Evolutionary conservation across 768 basidiomycete species (phyloP), one percentile per base, ranked within the genome.

Genomic region (Gyrodon lividus): DNA sequence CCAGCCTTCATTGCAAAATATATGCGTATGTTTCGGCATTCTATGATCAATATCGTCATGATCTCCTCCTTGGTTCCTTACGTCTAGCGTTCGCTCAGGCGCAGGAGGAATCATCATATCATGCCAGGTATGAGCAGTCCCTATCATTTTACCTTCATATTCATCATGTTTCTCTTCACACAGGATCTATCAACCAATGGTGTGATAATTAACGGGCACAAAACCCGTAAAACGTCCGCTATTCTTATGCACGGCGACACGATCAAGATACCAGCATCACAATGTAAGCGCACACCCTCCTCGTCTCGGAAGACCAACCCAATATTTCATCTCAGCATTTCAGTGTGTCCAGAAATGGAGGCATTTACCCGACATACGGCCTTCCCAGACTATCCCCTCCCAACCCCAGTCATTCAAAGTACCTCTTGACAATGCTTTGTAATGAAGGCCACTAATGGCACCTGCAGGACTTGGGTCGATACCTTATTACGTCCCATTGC

Each of bases 131-230:
- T 20, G 13, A 19, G 9, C 23, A 4, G 19, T 31, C 47, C 19
- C 61, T 26, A 45, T 37, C 46, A 9, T 43, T 24, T 48, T 26
- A n/a, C 26, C 37, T 41, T 22, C 49, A 57, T 26, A 31, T 26
- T 16, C 16, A 47, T 35, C 33, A 31, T 14, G 1, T 31, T 5
- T 31, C 31, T 30, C n/a, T 33, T 23, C 5, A 30, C 42, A 9
- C 55, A 91, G 89, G 90, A 92, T 64, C 33, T 82, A 22, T 92
- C 90, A 1, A 81, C 85, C 17, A 92, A 92, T 53, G 90, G 90
- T 1, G 70, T 90, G 33, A 65, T 77, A 26, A 72, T 91, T 42
- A 92, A 92, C 58, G 83, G 79, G 0, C 79, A 87, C 59, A 76
- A 77, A 43, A 82, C 92, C 34, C 77, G 77, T 45, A 89, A 84